Base-by-base conservation (phyloP, 192 early-diverging fungal species). In the Backusella psychrophila region DNA sequence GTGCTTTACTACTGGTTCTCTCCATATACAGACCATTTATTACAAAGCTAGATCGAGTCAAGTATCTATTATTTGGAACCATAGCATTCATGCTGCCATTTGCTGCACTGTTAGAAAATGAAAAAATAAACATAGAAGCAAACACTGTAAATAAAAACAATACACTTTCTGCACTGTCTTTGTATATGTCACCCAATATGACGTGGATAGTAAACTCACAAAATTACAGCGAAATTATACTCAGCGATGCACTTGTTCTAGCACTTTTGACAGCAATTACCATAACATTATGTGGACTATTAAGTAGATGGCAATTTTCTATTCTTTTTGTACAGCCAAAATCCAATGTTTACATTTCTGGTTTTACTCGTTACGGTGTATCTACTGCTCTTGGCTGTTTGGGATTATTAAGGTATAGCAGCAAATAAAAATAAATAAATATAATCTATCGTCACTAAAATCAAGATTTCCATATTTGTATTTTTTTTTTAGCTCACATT, bases 21-120 rank as follows among this genome's bases (percentile, higher is more conserved):
- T 69, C 67, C n/a, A 29, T 86, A 14, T 72, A 73, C 19, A 71
- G 81, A 8, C 80, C 75, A 21, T 86, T 87, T 69, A 65, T 87
- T 26, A 81, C 80, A 6, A 82, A 72, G 63, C 44, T 75, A 29
- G 75, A 81, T 34, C 15, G 49, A 29, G 33, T 77, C 29, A 82
- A 82, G 44, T 52, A 73, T 26, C 4, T 66, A 7, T n/a, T 77
- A 14, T 29, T 84, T n/a, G 33, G 46, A 29, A 7, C 7, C 56
- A 76, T 83, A 59, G 66, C 85, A 21, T 75, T 88, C 7, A 17
- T 79, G 19, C 84, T 78, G 9, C 82, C 87, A 35, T 86, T 78
- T 56, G 53, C 29, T 59, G 31, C 29, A 15, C 33, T 52, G 1
- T 3, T 49, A 36, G 19, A 34, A 53, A 14, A 38, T 69, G 26